Evolutionary conservation across 257 asterid genomes (phyloP).

Genomic region (Fraxinus anomala): DNA sequence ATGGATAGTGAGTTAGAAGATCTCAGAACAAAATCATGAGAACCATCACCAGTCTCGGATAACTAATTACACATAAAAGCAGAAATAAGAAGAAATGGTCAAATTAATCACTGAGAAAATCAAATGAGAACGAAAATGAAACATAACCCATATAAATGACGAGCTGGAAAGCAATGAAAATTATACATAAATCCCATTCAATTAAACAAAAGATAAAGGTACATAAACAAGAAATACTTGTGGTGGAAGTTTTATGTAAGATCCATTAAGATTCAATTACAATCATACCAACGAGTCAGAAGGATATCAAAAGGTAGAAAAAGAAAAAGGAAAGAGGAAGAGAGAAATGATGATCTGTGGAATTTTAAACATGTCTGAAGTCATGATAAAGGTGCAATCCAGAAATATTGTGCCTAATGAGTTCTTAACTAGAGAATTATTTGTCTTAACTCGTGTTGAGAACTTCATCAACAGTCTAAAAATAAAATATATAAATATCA

Average conservation of each 20-base stretch:
- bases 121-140: slow-evolving; percentile 8
- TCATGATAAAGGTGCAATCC: background rate
- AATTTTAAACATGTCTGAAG: background rate
- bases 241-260: background rate
- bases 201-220: background rate
- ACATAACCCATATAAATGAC: background rate
- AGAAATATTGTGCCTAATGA: background rate
- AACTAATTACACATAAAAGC: background rate
- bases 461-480: background rate
- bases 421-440: background rate
- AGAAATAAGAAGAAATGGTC: background rate
- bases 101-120: slow-evolving; percentile 2
- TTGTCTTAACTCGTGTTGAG: background rate
- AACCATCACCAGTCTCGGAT: background rate
- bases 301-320: slow-evolving; percentile 3
- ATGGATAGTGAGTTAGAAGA: slow-evolving; percentile 5
- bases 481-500: background rate
- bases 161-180: background rate
- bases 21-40: background rate
- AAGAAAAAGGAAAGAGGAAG: background rate
- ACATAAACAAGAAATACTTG: background rate
- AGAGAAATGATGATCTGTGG: background rate
- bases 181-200: background rate
- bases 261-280: background rate
- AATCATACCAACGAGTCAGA: background rate